Conservation (phyloP, 257 asterid species). For the Avicennia marina region DNA sequence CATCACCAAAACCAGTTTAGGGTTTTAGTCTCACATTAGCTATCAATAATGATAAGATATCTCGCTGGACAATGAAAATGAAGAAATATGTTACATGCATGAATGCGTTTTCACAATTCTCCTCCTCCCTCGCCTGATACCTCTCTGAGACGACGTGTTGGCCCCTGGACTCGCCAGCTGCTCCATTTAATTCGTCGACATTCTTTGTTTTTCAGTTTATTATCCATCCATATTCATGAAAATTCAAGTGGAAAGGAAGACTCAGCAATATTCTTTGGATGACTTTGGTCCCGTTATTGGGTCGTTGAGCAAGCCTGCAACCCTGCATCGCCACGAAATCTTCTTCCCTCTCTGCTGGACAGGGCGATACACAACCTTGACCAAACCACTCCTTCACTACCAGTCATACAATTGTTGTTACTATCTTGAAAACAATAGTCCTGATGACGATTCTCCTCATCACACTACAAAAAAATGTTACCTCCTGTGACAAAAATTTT, state of each 20-base stretch:
- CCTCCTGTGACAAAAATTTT: too few species aligned
- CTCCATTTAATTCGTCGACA: conserved; percentile 11
- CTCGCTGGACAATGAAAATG: too few species aligned
- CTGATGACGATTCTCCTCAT: neutral
- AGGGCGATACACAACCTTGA: conserved; percentile 12
- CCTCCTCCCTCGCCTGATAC: conserved; percentile 56
- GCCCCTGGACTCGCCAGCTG: conserved; percentile 51
- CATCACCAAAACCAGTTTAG: neutral
- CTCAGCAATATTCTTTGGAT: conserved; percentile 45
- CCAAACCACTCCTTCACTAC: neutral
- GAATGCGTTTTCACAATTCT: conserved; percentile 36
- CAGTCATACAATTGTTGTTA: neutral
- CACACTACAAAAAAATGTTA: too few species aligned
- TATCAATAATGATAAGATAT: too few species aligned
- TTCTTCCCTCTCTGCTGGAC: conserved; percentile 41
- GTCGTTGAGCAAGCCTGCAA: conserved; percentile 44
- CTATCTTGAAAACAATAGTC: too few species aligned
- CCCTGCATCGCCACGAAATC: conserved; percentile 54
- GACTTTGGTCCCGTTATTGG: conserved; percentile 42
- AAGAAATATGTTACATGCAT: neutral
- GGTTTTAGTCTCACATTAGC: too few species aligned
- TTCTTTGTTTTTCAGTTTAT: too few species aligned
- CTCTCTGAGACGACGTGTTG: conserved; percentile 45
- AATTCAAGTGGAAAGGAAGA: neutral
- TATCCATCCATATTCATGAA: neutral